phyloP scores from a whole-genome alignment of 1,139 yeast genomes.

The Saccharomyces hybrid region DNA sequence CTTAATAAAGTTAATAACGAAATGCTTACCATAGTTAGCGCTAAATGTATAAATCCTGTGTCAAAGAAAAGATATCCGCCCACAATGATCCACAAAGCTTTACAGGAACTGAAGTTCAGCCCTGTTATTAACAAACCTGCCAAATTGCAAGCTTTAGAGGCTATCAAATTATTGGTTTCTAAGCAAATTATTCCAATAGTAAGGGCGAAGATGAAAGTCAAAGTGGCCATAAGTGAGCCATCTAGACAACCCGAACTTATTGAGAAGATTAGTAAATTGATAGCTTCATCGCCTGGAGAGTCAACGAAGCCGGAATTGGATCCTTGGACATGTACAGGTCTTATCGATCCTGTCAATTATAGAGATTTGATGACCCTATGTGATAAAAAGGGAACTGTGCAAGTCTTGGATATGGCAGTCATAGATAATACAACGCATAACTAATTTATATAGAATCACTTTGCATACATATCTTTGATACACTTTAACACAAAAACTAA shows the following conservation, averaged over 20 bases:
- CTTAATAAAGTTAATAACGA: constrained; percentile 73
- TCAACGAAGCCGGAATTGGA: constrained; percentile 37
- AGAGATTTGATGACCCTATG: constrained; percentile 54
- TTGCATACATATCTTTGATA: constrained; percentile 26
- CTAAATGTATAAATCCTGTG: constrained; percentile 86
- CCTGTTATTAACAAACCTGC: constrained; percentile 72
- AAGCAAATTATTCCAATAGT: constrained; percentile 86
- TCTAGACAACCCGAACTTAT: constrained; percentile 38
- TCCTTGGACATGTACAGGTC: constrained; percentile 55
- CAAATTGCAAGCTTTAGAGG: constrained; percentile 86
- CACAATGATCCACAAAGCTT: constrained; percentile 83
- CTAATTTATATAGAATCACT: constrained; percentile 2
- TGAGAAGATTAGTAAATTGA: constrained; percentile 20
- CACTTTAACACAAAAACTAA: constrained; percentile 26
- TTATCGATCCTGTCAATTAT: constrained; percentile 85
- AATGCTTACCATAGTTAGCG: constrained; percentile 72
- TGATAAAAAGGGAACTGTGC: constrained; percentile 55
- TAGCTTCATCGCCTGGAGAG: constrained; percentile 36
- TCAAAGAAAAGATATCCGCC: constrained; percentile 91
- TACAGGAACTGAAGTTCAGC: constrained; percentile 73
- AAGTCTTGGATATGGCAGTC: constrained; percentile 87
- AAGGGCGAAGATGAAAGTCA: constrained; percentile 87
- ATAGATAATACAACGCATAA: constrained; percentile 45
- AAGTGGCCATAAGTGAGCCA: constrained; percentile 41
- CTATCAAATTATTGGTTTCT: constrained; percentile 67